These are phyloP conservation scores for Leishmania braziliensis DNA, from an alignment of 208 protist genomes.

Conservation along the genomic window DNA sequence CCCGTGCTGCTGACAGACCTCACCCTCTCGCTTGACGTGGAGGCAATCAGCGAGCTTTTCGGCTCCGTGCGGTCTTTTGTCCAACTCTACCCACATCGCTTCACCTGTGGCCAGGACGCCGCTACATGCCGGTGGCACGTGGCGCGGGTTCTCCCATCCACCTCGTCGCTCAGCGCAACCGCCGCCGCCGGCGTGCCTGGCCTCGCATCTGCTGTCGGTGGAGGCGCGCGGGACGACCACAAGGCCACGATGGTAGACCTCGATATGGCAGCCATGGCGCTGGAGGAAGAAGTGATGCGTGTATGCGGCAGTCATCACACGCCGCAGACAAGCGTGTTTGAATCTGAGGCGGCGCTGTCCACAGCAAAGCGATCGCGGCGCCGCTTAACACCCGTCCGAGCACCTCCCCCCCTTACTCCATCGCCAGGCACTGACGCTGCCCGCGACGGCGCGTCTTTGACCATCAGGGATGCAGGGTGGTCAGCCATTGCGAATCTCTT, in stretches of 20 bases:
- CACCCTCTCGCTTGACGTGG: slow-evolving; percentile 50
- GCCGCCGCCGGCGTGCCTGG: neutral
- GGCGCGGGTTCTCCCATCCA: neutral
- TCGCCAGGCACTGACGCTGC: neutral
- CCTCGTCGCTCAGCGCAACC: neutral
- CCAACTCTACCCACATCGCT: slow-evolving; percentile 46
- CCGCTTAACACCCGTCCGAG: neutral
- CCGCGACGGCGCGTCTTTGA: neutral
- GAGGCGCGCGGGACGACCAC: neutral
- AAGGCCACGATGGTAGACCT: neutral
- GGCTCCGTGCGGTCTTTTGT: slow-evolving; percentile 66
- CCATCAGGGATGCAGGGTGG: slow-evolving; percentile 1
- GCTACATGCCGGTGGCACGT: slow-evolving; percentile 49
- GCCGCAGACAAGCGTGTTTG: neutral
- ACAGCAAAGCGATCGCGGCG: neutral
- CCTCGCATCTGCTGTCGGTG: neutral
- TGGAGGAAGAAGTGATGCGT: slow-evolving; percentile 27
- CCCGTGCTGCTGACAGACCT: slow-evolving; percentile 57
- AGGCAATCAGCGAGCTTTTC: slow-evolving; percentile 51
- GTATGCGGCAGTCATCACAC: neutral
- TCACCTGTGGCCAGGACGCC: slow-evolving; percentile 33
- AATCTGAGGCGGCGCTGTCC: neutral
- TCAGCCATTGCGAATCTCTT: slow-evolving; percentile 15
- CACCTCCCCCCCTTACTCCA: neutral
- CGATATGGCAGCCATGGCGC: slow-evolving; percentile 24